phyloP scores from a whole-genome alignment of 345 rosid genomes.

The Erodium maritimum region DNA sequence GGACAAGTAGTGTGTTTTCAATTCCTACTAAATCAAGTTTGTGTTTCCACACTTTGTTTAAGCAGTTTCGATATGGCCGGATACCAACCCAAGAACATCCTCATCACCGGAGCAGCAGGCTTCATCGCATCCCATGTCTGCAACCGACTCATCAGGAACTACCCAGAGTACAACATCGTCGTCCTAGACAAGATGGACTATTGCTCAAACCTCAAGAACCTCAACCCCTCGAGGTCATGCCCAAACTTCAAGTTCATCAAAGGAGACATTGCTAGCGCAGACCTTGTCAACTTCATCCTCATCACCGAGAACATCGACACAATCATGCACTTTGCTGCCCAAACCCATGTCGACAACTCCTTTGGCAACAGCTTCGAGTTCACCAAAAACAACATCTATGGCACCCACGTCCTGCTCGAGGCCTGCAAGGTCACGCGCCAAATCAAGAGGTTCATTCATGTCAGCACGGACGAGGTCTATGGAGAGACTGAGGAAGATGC shows the following conservation, averaged over 20 bases:
- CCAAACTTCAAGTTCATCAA: slow-evolving; percentile 35
- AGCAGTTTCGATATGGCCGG: slow-evolving; percentile 8
- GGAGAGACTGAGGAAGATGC: slow-evolving; percentile 46
- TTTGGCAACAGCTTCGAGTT: slow-evolving; percentile 44
- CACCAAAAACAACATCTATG: slow-evolving; percentile 39
- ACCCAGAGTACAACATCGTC: slow-evolving; percentile 36
- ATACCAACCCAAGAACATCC: slow-evolving; percentile 32
- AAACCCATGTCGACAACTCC: slow-evolving; percentile 39
- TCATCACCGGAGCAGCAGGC: slow-evolving; percentile 41
- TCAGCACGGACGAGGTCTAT: slow-evolving; percentile 41
- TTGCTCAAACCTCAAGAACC: slow-evolving; percentile 36
- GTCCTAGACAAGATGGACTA: slow-evolving; percentile 42
- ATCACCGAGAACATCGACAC: slow-evolving; percentile 38
- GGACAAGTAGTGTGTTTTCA: background rate
- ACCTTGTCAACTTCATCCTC: slow-evolving; percentile 41
- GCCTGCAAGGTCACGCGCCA: slow-evolving; percentile 44
- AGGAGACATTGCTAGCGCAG: slow-evolving; percentile 41
- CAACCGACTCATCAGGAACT: slow-evolving; percentile 37
- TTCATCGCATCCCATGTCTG: slow-evolving; percentile 46
- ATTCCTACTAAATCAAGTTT: background rate
- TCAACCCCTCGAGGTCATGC: slow-evolving; percentile 26
- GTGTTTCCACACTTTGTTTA: background rate
- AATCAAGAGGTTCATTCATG: slow-evolving; percentile 39
- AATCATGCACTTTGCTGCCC: slow-evolving; percentile 45
- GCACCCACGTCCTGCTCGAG: slow-evolving; percentile 37